phyloP scores from a whole-genome alignment of 129 eudicot species.

The Flaveria robusta region DNA sequence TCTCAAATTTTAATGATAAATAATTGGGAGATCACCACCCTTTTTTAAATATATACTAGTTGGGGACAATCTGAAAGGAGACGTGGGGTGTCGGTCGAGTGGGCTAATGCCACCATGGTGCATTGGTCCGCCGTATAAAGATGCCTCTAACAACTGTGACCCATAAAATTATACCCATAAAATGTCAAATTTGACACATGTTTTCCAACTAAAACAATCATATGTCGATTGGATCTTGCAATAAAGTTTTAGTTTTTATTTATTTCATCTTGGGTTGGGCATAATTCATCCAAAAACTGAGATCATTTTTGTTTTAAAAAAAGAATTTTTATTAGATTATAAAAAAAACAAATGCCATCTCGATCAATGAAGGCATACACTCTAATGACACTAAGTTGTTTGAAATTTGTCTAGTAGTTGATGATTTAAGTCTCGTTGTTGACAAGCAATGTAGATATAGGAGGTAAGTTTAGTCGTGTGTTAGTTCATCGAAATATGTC shows the following conservation, averaged over 20 bases:
- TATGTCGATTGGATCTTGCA: slow-evolving; percentile 28
- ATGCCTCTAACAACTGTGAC: slow-evolving; percentile 32
- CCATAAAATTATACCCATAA: not conserved
- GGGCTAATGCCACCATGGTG: slow-evolving; percentile 17
- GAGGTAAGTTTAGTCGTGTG: too few species aligned
- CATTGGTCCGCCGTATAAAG: slow-evolving; percentile 9
- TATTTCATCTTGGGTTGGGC: not conserved
- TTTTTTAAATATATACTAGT: not conserved
- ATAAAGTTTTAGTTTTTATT: not conserved
- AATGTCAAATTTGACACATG: slow-evolving; percentile 23
- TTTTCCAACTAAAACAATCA: slow-evolving; percentile 28
- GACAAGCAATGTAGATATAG: too few species aligned
- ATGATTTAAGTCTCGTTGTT: too few species aligned
- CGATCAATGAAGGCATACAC: too few species aligned
- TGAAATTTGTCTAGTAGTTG: too few species aligned
- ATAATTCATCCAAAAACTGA: not conserved
- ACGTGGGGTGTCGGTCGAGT: slow-evolving; percentile 37
- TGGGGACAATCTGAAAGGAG: not conserved
- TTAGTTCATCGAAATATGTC: too few species aligned
- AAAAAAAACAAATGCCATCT: not conserved
- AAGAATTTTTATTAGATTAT: not conserved
- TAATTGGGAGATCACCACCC: not conserved
- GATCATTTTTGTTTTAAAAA: not conserved
- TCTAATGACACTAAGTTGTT: too few species aligned
- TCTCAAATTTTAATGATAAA: too few species aligned